Base-by-base conservation (phyloP, 2,329 filamentous ascomycete genomes). In the Penicillium fuscoglaucum region DNA sequence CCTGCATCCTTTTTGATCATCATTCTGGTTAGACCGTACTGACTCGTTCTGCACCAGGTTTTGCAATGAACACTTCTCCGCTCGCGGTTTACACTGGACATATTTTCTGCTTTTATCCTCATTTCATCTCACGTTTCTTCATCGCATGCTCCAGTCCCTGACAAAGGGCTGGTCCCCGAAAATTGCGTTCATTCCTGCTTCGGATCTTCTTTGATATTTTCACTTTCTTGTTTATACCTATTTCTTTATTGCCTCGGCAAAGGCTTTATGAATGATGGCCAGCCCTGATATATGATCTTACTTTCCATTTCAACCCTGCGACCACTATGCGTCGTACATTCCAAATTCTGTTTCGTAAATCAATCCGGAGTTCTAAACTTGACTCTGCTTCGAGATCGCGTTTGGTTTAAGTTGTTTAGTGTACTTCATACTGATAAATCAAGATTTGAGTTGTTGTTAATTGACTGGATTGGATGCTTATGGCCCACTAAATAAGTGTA, bases 251-350 rank as follows among this genome's bases (percentile, higher is more conserved):
- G 26, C 26, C 21, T 40, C 19, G 19, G 28, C 37, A 43, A 59
- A 59, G 41, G 55, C 43, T 44, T 57, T 47, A 66, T 37, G 60
- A 64, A 26, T 57, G 28, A 55, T 19, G 44, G 41, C 19, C n/a
- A 29, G 43, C 24, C 33, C 43, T 47, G 43, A 43, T 43, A 39
- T 40, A 53, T 41, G 31, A 31, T 52, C 17, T 44, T 43, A 19
- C 17, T 28, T 47, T 37, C 21, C 12, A 51, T 26, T 26, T 46
- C 15, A 33, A 31, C 26, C 17, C 24, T 37, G 19, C 24, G n/a
- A 21, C 12, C 29, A n/a, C 12, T 37, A 19, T 41, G 51, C 31
- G 26, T n/a, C 40, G 3, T 31, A 8, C n/a, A 52, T n/a, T 24
- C n/a, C 19, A 26, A 6, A 15, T 33, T 29, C 1, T 31, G 9